Evolutionary conservation across 371 early-diverging fungal species (phyloP).

Genomic region (Nematocida ausubeli): DNA sequence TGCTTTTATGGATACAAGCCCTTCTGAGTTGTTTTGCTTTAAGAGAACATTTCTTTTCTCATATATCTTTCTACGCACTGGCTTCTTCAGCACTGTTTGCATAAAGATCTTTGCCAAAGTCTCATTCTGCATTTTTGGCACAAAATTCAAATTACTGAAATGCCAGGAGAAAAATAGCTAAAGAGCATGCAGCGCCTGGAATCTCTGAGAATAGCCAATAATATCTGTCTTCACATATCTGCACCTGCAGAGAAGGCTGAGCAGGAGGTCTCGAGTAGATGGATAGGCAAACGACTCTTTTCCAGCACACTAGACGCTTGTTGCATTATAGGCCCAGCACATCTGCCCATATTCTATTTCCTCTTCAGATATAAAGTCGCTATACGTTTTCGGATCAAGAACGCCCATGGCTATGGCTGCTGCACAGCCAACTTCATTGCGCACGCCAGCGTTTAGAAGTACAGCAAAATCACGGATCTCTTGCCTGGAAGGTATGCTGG

Average conservation of each 20-base stretch:
- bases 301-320: neutral
- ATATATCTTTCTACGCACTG: constrained; percentile 15
- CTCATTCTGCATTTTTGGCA: neutral
- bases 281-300: neutral
- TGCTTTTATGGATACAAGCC: neutral
- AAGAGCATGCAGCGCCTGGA: too few relatives aligned
- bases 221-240: too few relatives aligned
- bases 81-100: constrained; percentile 32
- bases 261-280: neutral
- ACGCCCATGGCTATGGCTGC: neutral
- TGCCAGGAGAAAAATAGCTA: too few relatives aligned
- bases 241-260: too few relatives aligned
- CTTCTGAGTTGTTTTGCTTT: too few relatives aligned
- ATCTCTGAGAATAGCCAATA: too few relatives aligned
- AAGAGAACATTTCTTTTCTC: constrained; percentile 15
- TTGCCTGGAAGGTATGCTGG: neutral
- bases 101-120: constrained; percentile 8
- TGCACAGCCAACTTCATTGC: neutral
- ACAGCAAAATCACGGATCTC: neutral
- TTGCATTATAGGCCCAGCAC: neutral
- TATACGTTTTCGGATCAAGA: neutral
- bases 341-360: neutral
- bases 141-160: neutral
- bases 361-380: neutral
- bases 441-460: neutral